Evolutionary conservation across 108 stramenopile species (phyloP), one percentile per base, ranked within the genome.

Genomic region (Pseudonitzschia multiseries): DNA sequence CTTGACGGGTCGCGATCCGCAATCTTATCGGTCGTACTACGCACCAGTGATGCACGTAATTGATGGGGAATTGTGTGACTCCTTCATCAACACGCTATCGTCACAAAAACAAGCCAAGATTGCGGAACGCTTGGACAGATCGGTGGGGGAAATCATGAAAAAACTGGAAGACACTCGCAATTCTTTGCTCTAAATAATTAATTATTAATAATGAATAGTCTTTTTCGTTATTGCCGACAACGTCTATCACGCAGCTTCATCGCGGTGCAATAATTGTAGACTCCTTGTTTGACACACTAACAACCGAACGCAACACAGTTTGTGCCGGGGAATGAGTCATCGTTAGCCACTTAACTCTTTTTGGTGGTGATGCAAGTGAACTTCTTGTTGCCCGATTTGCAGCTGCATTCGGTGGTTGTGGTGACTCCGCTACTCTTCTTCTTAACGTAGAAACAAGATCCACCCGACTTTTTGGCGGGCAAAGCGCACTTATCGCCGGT

Each of bases 21-120:
- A 91, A 59, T 81, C 89, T 1, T 98, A 96, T 78, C 91, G 98
- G 33, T 97, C 96, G 28, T 98, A 89, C 65, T 99, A 93, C 83
- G 81, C 90, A 20, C 97, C 97, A 36, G 78, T 92, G 10, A 96
- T 97, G 87, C 93, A 97, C 63, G 87, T 97, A 3, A 74, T 97
- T 44, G 98, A 99, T 78, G 97, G 97, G n/a, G 97, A 96, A 68
- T 82, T 99, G 5, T 99, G 98, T 74, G 95, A 95, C 81, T 90
- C 89, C 43, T 99, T 90, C 77, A 13, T 62, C 40, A 74, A 77
- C 26, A 10, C 36, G n/a, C 81, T 99, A 57, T 75, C 91, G 15
- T 80, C 77, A 65, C 88, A 90, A 14, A 83, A 89, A 48, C 97
- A 96, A 62, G 79, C 87, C 28, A 89, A 87, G 59, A 88, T 96